These are phyloP conservation scores for Aspergillus floridensis DNA, from an alignment of 2,329 filamentous ascomycete genomes.

Conservation along the genomic window DNA sequence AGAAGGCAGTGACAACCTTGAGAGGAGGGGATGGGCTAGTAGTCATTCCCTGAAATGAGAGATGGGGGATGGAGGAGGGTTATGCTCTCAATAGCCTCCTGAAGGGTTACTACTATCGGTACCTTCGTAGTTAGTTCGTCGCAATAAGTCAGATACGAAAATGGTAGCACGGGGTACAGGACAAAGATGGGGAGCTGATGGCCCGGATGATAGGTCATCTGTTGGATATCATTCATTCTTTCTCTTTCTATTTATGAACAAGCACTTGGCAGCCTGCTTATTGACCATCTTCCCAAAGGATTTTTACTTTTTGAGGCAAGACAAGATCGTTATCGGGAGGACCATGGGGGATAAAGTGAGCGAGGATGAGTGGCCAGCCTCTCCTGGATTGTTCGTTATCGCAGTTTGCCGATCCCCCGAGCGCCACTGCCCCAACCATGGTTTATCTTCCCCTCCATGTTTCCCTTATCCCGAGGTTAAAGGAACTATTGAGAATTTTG, in stretches of 20 bases:
- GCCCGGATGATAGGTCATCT: constrained; percentile 9
- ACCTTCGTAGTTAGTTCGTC: neutral
- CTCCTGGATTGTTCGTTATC: constrained; percentile 7
- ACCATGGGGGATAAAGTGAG: neutral
- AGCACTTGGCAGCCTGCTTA: neutral
- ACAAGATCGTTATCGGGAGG: neutral
- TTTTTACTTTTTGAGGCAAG: neutral
- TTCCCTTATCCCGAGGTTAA: neutral
- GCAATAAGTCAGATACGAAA: neutral
- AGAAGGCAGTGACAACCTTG: neutral
- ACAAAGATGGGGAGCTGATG: constrained; percentile 12
- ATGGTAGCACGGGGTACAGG: constrained; percentile 13
- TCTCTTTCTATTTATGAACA: constrained; percentile 1
- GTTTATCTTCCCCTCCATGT: neutral
- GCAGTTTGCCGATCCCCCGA: constrained; percentile 5
- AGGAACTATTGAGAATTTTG: neutral
- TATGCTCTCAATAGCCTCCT: neutral
- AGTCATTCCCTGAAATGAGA: neutral
- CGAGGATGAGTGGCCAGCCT: neutral
- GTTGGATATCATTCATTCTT: constrained; percentile 5
- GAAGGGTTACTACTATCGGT: neutral
- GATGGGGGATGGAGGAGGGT: neutral
- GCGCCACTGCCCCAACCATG: constrained; percentile 5
- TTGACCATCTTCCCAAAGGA: neutral
- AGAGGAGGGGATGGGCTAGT: neutral